These are phyloP conservation scores for Berkeleyomyces rouxiae DNA, from an alignment of 2,329 filamentous ascomycete genomes.

Conservation along the genomic window DNA sequence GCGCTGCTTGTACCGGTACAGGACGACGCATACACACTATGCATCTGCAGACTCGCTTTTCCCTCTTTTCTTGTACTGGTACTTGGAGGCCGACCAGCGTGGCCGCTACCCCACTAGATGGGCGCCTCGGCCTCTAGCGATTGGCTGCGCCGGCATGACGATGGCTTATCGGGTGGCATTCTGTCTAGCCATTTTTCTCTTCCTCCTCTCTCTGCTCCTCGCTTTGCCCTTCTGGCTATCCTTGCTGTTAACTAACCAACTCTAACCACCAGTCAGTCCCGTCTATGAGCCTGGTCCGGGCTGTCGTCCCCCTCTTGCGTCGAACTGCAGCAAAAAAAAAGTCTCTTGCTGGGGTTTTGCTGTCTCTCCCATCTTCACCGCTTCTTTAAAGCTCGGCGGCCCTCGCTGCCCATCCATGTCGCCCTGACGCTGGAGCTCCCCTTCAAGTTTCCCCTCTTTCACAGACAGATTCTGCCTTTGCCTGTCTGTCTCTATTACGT, in stretches of 20 bases:
- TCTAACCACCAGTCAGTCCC: background rate
- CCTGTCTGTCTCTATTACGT: background rate
- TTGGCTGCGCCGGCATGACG: background rate
- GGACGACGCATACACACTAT: too few species aligned
- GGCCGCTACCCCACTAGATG: background rate
- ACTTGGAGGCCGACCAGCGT: too few species aligned
- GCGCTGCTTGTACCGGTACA: too few species aligned
- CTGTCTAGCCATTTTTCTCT: background rate
- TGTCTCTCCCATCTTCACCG: slow-evolving; percentile 9
- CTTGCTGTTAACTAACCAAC: background rate
- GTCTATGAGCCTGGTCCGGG: background rate
- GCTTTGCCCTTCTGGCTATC: background rate
- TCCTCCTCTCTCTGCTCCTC: background rate
- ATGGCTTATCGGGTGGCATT: background rate
- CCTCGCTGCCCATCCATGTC: slow-evolving; percentile 5
- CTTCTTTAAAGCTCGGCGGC: slow-evolving; percentile 11
- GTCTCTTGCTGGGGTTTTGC: slow-evolving; percentile 2
- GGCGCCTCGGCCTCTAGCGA: background rate
- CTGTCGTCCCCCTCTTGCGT: background rate
- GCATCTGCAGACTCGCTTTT: too few species aligned
- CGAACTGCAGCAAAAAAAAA: background rate
- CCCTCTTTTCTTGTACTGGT: too few species aligned
- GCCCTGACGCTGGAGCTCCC: background rate
- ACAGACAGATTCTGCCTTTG: background rate
- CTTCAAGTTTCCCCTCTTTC: slow-evolving; percentile 6